Percentiles rank a stretch among this genome's conserved stretches.
phyloP scores from a whole-genome alignment of 2,329 filamentous ascomycete species.

The Aureobasidium uvarum region DNA sequence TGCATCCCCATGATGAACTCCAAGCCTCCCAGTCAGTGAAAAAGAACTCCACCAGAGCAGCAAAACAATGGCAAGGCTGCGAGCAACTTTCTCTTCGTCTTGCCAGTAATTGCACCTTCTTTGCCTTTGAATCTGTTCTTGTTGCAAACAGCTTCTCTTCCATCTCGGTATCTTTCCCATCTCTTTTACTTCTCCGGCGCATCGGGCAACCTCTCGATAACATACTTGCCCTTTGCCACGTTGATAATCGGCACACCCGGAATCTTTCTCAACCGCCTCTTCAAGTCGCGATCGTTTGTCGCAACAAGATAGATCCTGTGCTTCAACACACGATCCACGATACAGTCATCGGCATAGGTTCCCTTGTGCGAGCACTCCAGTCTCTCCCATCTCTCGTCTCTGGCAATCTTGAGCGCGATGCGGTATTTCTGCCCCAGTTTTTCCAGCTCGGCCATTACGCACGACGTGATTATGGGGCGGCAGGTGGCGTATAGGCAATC shows the following conservation, averaged over 20 bases:
- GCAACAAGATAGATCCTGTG: slow-evolving; percentile 49
- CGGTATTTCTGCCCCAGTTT: slow-evolving; percentile 88
- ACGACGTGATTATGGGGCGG: slow-evolving; percentile 80
- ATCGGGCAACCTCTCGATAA: slow-evolving; percentile 87
- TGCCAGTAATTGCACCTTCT: background rate
- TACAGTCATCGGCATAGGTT: slow-evolving; percentile 82
- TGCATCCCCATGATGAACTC: background rate
- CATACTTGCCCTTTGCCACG: slow-evolving; percentile 85
- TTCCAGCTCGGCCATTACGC: slow-evolving; percentile 80
- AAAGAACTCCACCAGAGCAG: background rate
- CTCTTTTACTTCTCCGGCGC: slow-evolving; percentile 62
- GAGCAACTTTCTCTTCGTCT: background rate
- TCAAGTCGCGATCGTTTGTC: slow-evolving; percentile 72
- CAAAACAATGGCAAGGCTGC: background rate
- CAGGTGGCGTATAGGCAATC: slow-evolving; percentile 91
- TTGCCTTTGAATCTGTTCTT: background rate
- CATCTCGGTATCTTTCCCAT: background rate
- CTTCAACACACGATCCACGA: slow-evolving; percentile 48
- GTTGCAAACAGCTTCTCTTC: background rate
- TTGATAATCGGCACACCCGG: slow-evolving; percentile 74
- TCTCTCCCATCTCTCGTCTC: slow-evolving; percentile 85
- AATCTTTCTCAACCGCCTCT: slow-evolving; percentile 79
- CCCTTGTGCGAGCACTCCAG: slow-evolving; percentile 89
- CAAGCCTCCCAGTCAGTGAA: background rate
- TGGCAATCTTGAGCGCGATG: slow-evolving; percentile 78